Evolutionary conservation across 75 land plant genomes (phyloP).

Genomic region (Adiantum capillusveneris): DNA sequence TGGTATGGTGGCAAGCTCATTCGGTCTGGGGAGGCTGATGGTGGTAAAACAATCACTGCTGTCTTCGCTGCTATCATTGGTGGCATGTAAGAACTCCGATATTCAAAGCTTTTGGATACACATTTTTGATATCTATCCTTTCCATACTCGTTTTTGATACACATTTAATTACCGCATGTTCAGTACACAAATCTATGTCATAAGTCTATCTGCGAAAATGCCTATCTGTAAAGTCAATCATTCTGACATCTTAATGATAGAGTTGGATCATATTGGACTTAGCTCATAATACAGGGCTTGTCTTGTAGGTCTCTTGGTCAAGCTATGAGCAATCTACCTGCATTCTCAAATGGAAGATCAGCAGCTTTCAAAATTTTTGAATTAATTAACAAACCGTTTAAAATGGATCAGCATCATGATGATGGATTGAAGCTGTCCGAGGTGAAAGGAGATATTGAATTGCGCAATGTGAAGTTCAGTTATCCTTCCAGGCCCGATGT

Average conservation of each 20-base stretch:
- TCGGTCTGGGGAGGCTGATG: not conserved
- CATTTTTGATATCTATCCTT: too few relatives aligned
- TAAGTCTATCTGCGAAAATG: not conserved
- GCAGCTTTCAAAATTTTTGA: conserved; percentile 74
- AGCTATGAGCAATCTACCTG: conserved; percentile 65
- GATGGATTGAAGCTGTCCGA: conserved; percentile 51
- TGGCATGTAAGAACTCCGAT: conserved; percentile 20
- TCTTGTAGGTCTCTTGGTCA: conserved; percentile 70
- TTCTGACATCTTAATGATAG: not conserved
- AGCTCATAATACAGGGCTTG: not conserved
- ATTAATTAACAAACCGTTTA: conserved; percentile 65
- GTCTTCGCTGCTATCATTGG: conserved; percentile 12
- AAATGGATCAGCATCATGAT: conserved; percentile 36
- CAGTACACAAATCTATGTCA: not conserved
- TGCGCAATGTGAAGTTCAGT: conserved; percentile 57
- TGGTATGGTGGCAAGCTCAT: conserved; percentile 24
- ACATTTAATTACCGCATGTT: too few relatives aligned
- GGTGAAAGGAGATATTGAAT: conserved; percentile 68
- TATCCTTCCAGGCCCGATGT: conserved; percentile 87
- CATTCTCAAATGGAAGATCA: conserved; percentile 73
- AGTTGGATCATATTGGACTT: too few relatives aligned
- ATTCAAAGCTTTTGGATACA: too few relatives aligned
- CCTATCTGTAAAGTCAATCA: not conserved
- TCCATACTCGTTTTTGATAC: not conserved
- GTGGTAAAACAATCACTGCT: conserved; percentile 10